phyloP scores from a whole-genome alignment of 1,284 basidiomycete genomes.

The Pascua guehoae region DNA sequence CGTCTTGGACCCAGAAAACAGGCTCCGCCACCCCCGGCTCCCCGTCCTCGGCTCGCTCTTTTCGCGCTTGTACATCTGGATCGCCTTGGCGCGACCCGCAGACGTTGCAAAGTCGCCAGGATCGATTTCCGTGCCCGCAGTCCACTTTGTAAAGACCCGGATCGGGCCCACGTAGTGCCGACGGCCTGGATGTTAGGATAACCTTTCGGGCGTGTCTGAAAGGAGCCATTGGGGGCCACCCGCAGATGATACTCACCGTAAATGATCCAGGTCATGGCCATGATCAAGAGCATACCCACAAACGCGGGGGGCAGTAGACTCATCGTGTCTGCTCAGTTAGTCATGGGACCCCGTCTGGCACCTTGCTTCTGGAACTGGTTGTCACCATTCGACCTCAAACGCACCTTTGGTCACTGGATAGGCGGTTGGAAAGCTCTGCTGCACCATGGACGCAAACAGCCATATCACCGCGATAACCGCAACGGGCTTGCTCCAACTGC shows the following conservation, averaged over 20 bases:
- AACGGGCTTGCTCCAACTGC: background rate
- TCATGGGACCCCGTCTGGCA: background rate
- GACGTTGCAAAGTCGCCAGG: background rate
- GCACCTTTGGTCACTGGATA: background rate
- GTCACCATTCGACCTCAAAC: background rate
- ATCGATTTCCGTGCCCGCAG: conserved; percentile 44
- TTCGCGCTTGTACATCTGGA: conserved; percentile 1
- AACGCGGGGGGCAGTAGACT: conserved; percentile 3
- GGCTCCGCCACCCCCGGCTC: background rate
- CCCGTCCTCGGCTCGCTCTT: background rate
- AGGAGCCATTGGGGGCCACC: background rate
- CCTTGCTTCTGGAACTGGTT: background rate
- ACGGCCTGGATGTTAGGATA: background rate
- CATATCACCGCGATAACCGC: background rate
- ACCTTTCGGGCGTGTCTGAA: too few species aligned
- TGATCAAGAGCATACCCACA: background rate
- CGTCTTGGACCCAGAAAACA: background rate
- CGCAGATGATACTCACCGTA: background rate
- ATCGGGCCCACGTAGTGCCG: conserved; percentile 44
- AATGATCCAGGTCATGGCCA: background rate
- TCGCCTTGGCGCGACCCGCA: background rate
- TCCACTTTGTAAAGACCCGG: conserved; percentile 44
- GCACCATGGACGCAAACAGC: background rate
- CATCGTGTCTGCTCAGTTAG: background rate
- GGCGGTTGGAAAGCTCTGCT: background rate